Evolutionary conservation across 768 basidiomycete species (phyloP), one percentile per base, ranked within the genome.

Genomic region (Pisolithus tinctorius): DNA sequence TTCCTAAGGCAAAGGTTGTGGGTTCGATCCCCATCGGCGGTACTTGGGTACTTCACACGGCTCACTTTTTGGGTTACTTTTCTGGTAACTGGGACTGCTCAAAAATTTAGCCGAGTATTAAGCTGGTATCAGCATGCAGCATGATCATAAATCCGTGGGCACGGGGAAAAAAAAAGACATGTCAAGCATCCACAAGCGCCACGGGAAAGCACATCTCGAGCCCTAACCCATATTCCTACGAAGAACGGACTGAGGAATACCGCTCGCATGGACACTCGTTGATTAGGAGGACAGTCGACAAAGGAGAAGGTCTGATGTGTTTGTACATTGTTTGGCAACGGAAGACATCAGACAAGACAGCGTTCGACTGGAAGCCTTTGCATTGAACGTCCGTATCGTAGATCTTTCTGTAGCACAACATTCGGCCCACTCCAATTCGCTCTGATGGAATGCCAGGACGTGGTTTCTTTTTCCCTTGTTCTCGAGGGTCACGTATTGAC

Each of bases 381-480:
- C 34, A 13, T 34, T 34, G 34, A 34, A 34, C 10, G 11, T 11
- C 30, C 11, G 11, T 4, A 34, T 13, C 34, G 11, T 34, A 14
- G 34, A 34, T 53, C 47, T 13, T 43, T 49, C 47, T 49, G 50
- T 59, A 51, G 48, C 55, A 47, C 64, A 74, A 61, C 52, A 80
- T 82, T 78, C 71, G 72, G 55, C 67, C 71, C 17, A 71, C 63
- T 56, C 87, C 78, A 65, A 67, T 75, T 53, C 77, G 78, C 62
- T 68, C 64, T 26, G 80, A 83, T 62, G 89, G 86, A 25, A 93
- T 93, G 88, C 91, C 91, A 46, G 84, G 84, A 70, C 76, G 90
- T 89, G 66, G 68, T 86, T 82, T 5, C 38, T 48, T 9, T 25
- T n/a, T 14, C 0, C 47, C 45, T 30, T 13, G 11, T 34, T 14